Base-by-base conservation (phyloP, 495 filamentous ascomycete species). In the Apiosordaria backusii region DNA sequence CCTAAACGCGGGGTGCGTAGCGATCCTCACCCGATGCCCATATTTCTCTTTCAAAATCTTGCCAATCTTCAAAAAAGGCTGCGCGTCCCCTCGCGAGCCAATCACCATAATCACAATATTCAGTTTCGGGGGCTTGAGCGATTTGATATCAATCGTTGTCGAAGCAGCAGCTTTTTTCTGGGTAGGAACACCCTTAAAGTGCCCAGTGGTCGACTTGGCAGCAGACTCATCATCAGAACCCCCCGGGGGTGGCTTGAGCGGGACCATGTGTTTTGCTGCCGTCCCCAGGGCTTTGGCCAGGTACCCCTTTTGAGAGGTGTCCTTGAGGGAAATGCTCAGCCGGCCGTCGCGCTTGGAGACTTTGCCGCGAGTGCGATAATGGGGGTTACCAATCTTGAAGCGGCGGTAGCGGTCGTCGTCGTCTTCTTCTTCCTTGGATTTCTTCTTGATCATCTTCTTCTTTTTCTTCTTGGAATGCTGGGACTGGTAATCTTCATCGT, bases 31-130 rank as follows among this genome's bases (percentile, higher is more conserved):
- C 22, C 91, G 85, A 76, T 93, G 91, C n/a, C 86, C 85, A 70
- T 89, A 86, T 4, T 75, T 79, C 25, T 83, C 72, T 70, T 88
- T 84, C 22, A 96, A 73, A 0, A 82, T 79, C 72, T 86, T 85
- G 0, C 89, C 90, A 6, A 92, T 74, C 13, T 88, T 85, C 45
- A 93, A 74, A 66, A 92, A 93, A 4, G 90, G 89, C 72, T 93
- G 90, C 0, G 90, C 88, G 70, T 92, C 90, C n/a, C 90, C 91
- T 23, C 90, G 85, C 2, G 87, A 89, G 16, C 90, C 91, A 50
- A 93, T 87, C 9, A 93, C 87, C 72, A 92, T 90, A 69, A 93
- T 91, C 35, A 92, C 90, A 61, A 92, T 84, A 74, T 93, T 92
- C 52, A 92, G 77, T 54, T 66, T 57, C 35, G 71, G 62, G 0